A percentile compares a stretch with the other conserved stretches of the same genome.
Evolutionary conservation across 495 filamentous ascomycete genomes (phyloP).

Genomic region (Xylaria longipes): DNA sequence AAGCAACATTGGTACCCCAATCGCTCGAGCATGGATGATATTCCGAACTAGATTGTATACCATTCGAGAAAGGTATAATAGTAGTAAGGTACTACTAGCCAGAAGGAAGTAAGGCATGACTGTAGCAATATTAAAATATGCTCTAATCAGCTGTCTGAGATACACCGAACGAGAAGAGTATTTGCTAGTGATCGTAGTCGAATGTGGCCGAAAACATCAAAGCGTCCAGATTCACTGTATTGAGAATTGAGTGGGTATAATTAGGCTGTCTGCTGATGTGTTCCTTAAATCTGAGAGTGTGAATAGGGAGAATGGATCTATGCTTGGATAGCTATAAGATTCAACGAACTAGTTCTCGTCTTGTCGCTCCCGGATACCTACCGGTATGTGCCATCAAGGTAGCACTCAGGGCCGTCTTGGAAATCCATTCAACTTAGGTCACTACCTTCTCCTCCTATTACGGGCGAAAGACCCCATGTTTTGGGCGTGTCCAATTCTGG

Average conservation of each 20-base stretch:
- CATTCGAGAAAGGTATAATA: constrained; percentile 34
- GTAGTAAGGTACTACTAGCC: constrained; percentile 13
- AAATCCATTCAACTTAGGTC: neutral
- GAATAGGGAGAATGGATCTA: neutral
- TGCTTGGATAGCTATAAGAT: neutral
- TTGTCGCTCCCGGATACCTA: too few relatives aligned
- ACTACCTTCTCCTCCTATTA: neutral
- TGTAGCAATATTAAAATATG: too few relatives aligned
- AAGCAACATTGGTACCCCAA: constrained; percentile 34
- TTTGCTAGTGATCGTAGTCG: neutral
- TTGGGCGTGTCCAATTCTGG: neutral
- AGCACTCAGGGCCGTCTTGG: neutral
- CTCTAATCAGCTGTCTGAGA: too few relatives aligned
- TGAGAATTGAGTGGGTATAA: neutral
- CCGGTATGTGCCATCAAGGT: neutral
- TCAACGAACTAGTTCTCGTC: too few relatives aligned
- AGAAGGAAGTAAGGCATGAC: neutral
- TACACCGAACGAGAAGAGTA: neutral
- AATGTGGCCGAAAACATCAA: neutral
- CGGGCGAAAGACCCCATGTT: neutral
- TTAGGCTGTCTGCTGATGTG: too few relatives aligned
- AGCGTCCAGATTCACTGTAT: neutral
- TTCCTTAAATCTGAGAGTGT: neutral
- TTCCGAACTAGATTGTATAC: constrained; percentile 34
- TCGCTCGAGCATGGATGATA: constrained; percentile 32